A percentile compares a stretch with the other conserved stretches of the same genome.
Conservation (phyloP, 768 basidiomycete species). For the Russula dissimulans region DNA sequence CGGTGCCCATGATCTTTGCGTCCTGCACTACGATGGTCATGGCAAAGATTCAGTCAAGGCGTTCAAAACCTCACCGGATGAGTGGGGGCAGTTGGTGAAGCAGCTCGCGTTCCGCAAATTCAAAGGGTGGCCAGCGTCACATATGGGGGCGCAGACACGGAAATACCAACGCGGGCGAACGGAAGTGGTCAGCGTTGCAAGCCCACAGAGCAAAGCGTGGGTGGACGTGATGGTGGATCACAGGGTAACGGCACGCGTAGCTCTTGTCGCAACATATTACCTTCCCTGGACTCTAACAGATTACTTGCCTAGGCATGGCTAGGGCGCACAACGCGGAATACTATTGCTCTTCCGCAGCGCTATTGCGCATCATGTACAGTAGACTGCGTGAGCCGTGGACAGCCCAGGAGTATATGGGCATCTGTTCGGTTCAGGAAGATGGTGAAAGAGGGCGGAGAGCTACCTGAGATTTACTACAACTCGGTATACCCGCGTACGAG, state of each 20-base stretch:
- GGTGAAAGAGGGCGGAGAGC: constrained; percentile 57
- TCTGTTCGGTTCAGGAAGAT: constrained; percentile 84
- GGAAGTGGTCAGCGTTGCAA: constrained; percentile 86
- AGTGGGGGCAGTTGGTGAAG: constrained; percentile 91
- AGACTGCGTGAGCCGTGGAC: constrained; percentile 85
- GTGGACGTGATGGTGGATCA: constrained; percentile 80
- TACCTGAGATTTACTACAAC: constrained; percentile 72
- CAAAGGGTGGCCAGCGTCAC: constrained; percentile 60
- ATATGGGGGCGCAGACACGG: constrained; percentile 91
- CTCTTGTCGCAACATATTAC: not conserved
- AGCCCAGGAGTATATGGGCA: constrained; percentile 94
- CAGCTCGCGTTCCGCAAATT: constrained; percentile 94
- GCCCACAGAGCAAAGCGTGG: constrained; percentile 76
- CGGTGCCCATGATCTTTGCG: constrained; percentile 58
- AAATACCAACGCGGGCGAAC: constrained; percentile 87
- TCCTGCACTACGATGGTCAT: constrained; percentile 38
- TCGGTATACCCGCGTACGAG: constrained; percentile 54
- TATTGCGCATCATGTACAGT: constrained; percentile 73
- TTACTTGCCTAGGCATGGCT: not conserved
- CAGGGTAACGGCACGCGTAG: constrained; percentile 33
- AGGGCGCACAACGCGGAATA: constrained; percentile 52
- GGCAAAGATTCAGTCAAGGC: constrained; percentile 83
- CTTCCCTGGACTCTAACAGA: not conserved
- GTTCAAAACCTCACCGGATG: constrained; percentile 81
- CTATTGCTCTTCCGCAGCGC: constrained; percentile 71